These are phyloP conservation scores for Hypocreales sp. DNA, from an alignment of 2,329 filamentous ascomycete genomes.

Conservation along the genomic window DNA sequence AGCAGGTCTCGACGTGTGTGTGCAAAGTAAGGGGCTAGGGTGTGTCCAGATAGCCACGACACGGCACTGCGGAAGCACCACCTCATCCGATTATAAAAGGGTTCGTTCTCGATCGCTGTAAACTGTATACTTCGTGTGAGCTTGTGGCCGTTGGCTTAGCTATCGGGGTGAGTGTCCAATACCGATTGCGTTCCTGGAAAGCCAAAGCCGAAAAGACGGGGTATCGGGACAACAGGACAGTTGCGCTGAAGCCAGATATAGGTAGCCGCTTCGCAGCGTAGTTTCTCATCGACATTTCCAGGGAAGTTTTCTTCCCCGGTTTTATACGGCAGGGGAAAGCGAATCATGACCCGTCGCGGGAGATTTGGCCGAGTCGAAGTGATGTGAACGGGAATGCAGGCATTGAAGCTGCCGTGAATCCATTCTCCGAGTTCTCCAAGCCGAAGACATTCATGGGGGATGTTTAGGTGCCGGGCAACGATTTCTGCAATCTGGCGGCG, in stretches of 20 bases:
- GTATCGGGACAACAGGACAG: conserved; percentile 9
- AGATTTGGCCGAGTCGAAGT: not conserved
- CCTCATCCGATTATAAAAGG: not conserved
- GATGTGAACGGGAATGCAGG: conserved; percentile 15
- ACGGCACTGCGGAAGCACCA: not conserved
- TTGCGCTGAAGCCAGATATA: conserved; percentile 10
- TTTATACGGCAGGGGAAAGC: conserved; percentile 17
- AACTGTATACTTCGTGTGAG: not conserved
- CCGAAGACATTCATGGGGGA: not conserved
- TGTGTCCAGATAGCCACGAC: not conserved
- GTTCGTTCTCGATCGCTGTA: not conserved
- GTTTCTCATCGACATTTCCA: conserved; percentile 26
- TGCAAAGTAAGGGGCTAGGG: not conserved
- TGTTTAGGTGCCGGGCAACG: not conserved
- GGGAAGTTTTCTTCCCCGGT: conserved; percentile 19
- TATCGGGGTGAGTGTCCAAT: not conserved
- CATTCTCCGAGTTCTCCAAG: conserved; percentile 8
- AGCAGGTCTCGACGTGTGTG: not conserved
- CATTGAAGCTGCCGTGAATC: conserved; percentile 19
- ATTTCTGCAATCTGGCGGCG: not conserved
- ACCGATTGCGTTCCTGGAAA: conserved; percentile 3
- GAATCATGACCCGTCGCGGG: conserved; percentile 6
- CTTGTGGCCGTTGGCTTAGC: not conserved
- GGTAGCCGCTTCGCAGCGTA: conserved; percentile 10
- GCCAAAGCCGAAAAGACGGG: conserved; percentile 8